Evolutionary conservation across 306 rosid genomes (phyloP).

Genomic region (Alnus rubra): DNA sequence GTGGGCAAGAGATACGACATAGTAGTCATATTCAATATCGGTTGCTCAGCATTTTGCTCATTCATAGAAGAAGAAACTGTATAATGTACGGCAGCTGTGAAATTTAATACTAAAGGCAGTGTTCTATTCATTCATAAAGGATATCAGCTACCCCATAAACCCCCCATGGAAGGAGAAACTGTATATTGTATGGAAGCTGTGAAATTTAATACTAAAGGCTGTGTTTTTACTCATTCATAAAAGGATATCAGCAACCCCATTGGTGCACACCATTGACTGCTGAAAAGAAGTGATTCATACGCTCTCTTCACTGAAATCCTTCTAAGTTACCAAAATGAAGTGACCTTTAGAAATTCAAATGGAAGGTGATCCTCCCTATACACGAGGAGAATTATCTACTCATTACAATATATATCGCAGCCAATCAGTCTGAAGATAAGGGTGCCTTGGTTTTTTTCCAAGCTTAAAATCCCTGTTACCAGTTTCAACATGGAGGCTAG

Average conservation of each 20-base stretch:
- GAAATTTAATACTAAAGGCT: not conserved
- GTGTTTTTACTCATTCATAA: not conserved
- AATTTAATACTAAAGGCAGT: not conserved
- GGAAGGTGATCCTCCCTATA: too few relatives aligned
- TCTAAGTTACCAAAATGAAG: not conserved
- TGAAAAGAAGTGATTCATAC: not conserved
- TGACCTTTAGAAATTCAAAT: not conserved
- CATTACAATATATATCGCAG: too few relatives aligned
- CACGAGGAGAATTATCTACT: too few relatives aligned
- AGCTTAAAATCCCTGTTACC: too few relatives aligned
- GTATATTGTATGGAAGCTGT: not conserved
- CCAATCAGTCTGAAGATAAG: too few relatives aligned
- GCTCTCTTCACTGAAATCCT: not conserved
- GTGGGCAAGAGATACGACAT: conserved; percentile 25
- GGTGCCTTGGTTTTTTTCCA: too few relatives aligned
- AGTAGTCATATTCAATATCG: not conserved
- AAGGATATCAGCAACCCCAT: not conserved
- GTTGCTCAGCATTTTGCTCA: not conserved
- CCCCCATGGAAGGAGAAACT: not conserved
- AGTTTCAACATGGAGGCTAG: too few relatives aligned
- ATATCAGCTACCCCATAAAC: not conserved
- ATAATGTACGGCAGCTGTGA: not conserved
- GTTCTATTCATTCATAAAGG: not conserved
- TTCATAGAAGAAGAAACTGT: not conserved
- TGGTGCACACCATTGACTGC: not conserved